These are phyloP conservation scores for Penicillium goetzii DNA, from an alignment of 495 filamentous ascomycete genomes.

Conservation along the genomic window DNA sequence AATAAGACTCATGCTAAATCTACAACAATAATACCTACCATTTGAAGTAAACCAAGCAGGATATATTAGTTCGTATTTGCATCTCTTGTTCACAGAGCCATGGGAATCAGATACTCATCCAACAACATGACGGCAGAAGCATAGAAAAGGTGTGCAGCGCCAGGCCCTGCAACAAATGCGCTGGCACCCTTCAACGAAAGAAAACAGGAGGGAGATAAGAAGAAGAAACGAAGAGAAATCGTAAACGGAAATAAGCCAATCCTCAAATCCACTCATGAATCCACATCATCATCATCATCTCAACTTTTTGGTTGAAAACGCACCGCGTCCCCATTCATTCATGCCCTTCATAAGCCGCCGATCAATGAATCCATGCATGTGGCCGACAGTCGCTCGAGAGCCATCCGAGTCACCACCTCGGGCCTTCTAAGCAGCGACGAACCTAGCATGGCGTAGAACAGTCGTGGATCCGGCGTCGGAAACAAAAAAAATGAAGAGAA, in stretches of 20 bases:
- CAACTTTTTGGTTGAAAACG: conserved; percentile 22
- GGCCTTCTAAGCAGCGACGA: not conserved
- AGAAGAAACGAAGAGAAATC: not conserved
- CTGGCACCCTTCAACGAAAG: conserved; percentile 1
- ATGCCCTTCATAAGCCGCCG: not conserved
- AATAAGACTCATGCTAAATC: not conserved
- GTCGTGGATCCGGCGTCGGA: conserved; percentile 19
- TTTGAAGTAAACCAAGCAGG: not conserved
- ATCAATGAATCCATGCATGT: conserved; percentile 3
- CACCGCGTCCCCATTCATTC: conserved; percentile 16
- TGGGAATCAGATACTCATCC: conserved; percentile 22
- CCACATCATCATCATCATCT: conserved; percentile 1
- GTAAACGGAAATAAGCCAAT: not conserved
- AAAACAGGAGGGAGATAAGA: not conserved
- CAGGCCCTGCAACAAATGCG: conserved; percentile 7
- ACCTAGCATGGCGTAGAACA: conserved; percentile 24
- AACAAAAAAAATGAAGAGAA: conserved; percentile 15
- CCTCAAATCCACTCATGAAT: conserved; percentile 10
- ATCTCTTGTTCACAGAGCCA: conserved; percentile 24
- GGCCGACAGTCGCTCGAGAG: not conserved
- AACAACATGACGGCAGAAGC: conserved; percentile 18
- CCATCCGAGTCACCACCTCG: conserved; percentile 1
- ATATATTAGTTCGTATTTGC: conserved; percentile 34
- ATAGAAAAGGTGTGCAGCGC: conserved; percentile 7
- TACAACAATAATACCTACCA: not conserved